Base-by-base conservation (phyloP, 208 protist genomes). In the Trypanosoma theileri region DNA sequence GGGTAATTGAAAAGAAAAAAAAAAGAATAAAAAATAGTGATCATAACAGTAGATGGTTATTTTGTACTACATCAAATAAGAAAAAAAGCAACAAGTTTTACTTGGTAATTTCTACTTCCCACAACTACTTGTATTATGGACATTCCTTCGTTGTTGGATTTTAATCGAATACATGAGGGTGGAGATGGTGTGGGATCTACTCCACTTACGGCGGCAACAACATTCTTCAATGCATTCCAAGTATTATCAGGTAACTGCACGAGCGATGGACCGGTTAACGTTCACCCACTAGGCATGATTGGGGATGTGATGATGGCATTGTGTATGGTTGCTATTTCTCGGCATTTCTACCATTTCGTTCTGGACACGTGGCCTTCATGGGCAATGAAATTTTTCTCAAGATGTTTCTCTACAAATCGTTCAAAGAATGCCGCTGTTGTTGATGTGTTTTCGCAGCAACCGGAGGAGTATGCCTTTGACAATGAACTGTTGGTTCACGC, bases 341-440 rank as follows among this genome's bases (percentile, higher is more conserved):
- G 59, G 19, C 61, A 64, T 0, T 11, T 87, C 22, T 70, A 76
- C 35, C 11, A 54, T 46, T 86, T 91, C 56, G 69, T 90, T 45
- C 59, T 53, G 4, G 63, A 82, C 21, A 73, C 64, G n/a, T 90
- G 84, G 82, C 85, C 85, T 10, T 21, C 26, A 1, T 69, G 63
- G 70, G 9, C 52, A 0, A 3, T 50, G 21, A 40, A 0, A 26
- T 17, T 22, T 4, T 0, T 69, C 10, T 21, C 50, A 50, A 65
- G 31, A 4, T 53, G 65, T 0, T 35, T 69, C 1, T n/a, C 13
- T 22, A 22, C 21, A 24, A 1, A 31, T 24, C 40, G 40, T 7
- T 1, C 17, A 13, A 44, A 42, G 9, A 24, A 60, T 44, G 70
- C 28, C 8, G 70, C 70, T 1, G 70, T 41, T 26, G 61, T 69